Evolutionary conservation across 164 flowering plant species (phyloP).

Genomic region (Annona squamosa): DNA sequence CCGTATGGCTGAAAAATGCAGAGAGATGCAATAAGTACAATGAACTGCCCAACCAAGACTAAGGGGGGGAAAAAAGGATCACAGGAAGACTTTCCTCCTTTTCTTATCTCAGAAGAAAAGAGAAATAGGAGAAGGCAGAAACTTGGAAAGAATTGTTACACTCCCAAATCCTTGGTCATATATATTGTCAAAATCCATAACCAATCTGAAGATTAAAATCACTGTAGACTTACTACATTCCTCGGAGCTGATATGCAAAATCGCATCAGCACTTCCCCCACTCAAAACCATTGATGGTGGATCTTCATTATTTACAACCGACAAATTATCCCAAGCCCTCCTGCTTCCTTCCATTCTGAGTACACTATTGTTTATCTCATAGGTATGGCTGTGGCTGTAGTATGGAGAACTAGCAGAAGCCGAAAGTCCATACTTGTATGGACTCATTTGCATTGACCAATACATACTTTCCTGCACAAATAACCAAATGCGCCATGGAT

Average conservation of each 20-base stretch:
- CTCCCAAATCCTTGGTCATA: too few species aligned
- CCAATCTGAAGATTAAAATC: background rate
- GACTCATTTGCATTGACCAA: conserved; percentile 40
- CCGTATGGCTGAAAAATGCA: conserved; percentile 4
- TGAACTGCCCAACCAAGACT: too few species aligned
- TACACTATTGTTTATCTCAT: conserved; percentile 33
- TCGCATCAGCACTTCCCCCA: conserved; percentile 33
- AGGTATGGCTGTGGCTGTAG: conserved; percentile 34
- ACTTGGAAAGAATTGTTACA: too few species aligned
- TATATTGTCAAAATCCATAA: too few species aligned
- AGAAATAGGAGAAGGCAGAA: too few species aligned
- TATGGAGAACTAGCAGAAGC: conserved; percentile 45
- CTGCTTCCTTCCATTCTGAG: conserved; percentile 33
- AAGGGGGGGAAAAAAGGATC: too few species aligned
- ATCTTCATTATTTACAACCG: conserved; percentile 28
- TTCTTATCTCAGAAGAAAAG: too few species aligned
- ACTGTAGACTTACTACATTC: conserved; percentile 36
- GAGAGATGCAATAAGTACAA: background rate
- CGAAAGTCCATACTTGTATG: conserved; percentile 53
- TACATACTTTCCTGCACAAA: conserved; percentile 52
- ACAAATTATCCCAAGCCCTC: conserved; percentile 35
- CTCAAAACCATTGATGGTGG: conserved; percentile 28
- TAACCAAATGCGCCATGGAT: conserved; percentile 1
- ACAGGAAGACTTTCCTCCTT: too few species aligned
- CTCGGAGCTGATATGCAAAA: conserved; percentile 22